A percentile compares a stretch with the other conserved stretches of the same genome.
These are phyloP conservation scores for Apocynum venetum DNA, from an alignment of 257 asterid species.

Conservation along the genomic window DNA sequence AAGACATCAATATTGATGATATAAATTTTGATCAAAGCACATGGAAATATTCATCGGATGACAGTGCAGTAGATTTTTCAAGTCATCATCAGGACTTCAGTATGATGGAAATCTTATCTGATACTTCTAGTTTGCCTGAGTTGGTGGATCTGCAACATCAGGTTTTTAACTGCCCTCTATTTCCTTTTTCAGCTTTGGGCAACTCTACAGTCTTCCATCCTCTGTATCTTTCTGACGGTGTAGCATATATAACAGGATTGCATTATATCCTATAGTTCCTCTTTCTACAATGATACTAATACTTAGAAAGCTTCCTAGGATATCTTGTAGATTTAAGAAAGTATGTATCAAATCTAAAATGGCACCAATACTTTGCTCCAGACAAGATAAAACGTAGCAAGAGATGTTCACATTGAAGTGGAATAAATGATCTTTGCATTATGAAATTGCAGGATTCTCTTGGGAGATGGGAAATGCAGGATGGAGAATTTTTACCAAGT, in stretches of 20 bases:
- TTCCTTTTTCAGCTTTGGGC: constrained; percentile 2
- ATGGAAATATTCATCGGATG: constrained; percentile 62
- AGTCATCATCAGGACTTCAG: constrained; percentile 33
- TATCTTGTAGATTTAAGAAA: background rate
- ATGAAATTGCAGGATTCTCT: constrained; percentile 45
- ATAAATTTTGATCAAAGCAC: constrained; percentile 40
- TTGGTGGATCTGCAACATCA: constrained; percentile 52
- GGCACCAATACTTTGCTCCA: background rate
- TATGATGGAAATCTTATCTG: constrained; percentile 37
- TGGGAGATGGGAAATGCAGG: constrained; percentile 46
- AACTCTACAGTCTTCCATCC: background rate
- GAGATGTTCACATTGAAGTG: background rate
- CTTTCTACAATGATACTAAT: constrained; percentile 8
- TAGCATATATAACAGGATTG: background rate
- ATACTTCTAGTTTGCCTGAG: constrained; percentile 51
- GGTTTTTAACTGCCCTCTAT: constrained; percentile 37
- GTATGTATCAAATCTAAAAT: constrained; percentile 2
- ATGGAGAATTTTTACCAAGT: constrained; percentile 37
- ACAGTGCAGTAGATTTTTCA: constrained; percentile 76
- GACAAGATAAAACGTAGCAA: background rate
- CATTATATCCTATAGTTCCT: background rate
- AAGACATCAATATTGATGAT: constrained; percentile 37
- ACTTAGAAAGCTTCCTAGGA: background rate
- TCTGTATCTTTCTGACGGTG: background rate
- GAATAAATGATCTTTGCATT: constrained; percentile 16